Percentiles rank a stretch among this genome's conserved stretches.
phyloP scores from a whole-genome alignment of 371 early-diverging fungal genomes.

The Gilbertella persicaria region DNA sequence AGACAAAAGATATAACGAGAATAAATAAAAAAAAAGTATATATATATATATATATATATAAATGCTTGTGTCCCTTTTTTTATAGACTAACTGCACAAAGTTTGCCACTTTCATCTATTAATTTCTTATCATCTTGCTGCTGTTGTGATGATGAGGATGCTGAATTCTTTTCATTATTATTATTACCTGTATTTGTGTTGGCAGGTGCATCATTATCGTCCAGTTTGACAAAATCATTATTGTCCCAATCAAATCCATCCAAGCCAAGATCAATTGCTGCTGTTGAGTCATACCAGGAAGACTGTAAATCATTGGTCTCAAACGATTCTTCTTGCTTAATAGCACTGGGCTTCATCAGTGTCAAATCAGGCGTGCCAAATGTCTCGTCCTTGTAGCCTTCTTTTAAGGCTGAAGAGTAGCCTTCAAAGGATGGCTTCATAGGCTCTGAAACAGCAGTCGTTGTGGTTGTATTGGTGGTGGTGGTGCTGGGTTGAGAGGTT shows the following conservation, averaged over 20 bases:
- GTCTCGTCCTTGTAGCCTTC: conserved; percentile 45
- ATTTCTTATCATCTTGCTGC: conserved; percentile 13
- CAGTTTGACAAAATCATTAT: conserved; percentile 25
- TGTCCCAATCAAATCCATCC: conserved; percentile 39
- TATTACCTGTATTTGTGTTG: not conserved
- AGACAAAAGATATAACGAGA: conserved; percentile 6
- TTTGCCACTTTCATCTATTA: conserved; percentile 23
- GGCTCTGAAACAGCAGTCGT: too few relatives aligned
- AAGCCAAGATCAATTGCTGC: conserved; percentile 24
- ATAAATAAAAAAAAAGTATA: not conserved
- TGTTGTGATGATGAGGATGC: too few relatives aligned
- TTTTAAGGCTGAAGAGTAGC: conserved; percentile 29
- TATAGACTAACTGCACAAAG: conserved; percentile 18
- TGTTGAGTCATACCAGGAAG: conserved; percentile 37
- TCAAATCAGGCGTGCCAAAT: conserved; percentile 25
- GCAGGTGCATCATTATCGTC: conserved; percentile 11
- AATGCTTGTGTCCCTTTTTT: too few relatives aligned
- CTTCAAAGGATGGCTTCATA: too few relatives aligned
- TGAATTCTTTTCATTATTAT: conserved; percentile 3
- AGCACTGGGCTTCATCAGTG: conserved; percentile 2
- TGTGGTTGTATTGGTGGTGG: not conserved
- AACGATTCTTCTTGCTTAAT: conserved; percentile 15
- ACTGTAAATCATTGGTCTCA: conserved; percentile 11
- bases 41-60: not conserved
- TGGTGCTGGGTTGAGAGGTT: not conserved